These are phyloP conservation scores for Helminthosporium solani DNA, from an alignment of 2,329 filamentous ascomycete species.

Conservation along the genomic window DNA sequence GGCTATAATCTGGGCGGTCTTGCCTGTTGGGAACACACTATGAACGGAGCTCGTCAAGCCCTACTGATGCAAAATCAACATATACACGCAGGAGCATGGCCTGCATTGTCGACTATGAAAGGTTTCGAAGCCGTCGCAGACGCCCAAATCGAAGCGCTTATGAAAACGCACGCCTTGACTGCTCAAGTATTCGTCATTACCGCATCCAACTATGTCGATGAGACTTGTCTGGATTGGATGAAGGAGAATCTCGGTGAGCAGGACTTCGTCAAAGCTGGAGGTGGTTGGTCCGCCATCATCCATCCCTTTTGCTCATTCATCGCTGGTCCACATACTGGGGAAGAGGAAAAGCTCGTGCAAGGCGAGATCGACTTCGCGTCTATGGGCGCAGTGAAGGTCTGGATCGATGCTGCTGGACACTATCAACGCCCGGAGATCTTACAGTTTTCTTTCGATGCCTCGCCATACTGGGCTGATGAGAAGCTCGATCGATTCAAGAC, in stretches of 20 bases:
- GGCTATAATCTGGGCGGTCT: conserved; percentile 40
- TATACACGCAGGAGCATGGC: conserved; percentile 43
- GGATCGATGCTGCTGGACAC: conserved; percentile 41
- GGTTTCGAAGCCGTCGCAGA: conserved; percentile 47
- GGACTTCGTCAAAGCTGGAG: conserved; percentile 36
- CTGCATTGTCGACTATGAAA: conserved; percentile 37
- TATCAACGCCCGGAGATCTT: conserved; percentile 41
- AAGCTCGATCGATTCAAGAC: conserved; percentile 19
- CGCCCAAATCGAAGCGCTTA: conserved; percentile 50
- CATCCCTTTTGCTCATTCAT: conserved; percentile 41
- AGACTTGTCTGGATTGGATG: conserved; percentile 45
- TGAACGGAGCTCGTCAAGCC: conserved; percentile 43
- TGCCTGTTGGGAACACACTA: conserved; percentile 43
- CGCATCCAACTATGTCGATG: conserved; percentile 47
- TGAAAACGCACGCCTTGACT: conserved; percentile 50
- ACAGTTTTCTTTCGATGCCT: conserved; percentile 31
- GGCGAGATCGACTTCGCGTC: conserved; percentile 40
- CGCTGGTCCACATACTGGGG: conserved; percentile 37
- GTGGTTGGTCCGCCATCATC: conserved; percentile 39
- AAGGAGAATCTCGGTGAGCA: conserved; percentile 38
- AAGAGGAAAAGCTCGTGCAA: conserved; percentile 35
- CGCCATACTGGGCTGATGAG: conserved; percentile 37
- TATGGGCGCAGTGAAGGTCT: conserved; percentile 38
- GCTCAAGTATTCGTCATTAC: conserved; percentile 49
- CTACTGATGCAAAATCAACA: conserved; percentile 37